A percentile compares a stretch with the other conserved stretches of the same genome.
Conservation (phyloP, 2,329 filamentous ascomycete species). For the Nigrospora oryzae region DNA sequence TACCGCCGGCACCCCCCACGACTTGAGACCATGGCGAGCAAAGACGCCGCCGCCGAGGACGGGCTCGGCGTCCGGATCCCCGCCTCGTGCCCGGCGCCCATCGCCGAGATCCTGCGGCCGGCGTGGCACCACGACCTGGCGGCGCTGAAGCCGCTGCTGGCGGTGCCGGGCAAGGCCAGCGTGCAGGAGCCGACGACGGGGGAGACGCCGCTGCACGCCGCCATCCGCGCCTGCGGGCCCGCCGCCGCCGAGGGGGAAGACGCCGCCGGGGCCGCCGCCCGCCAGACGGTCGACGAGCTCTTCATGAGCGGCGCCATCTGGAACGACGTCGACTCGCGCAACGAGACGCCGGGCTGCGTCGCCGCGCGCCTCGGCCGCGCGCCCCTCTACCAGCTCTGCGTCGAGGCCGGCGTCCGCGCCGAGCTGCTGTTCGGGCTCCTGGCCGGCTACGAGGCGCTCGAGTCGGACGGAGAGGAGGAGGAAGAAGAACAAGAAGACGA, state of each 20-base stretch:
- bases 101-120: slow-evolving; percentile 41
- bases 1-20: too few species aligned
- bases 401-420: slow-evolving; percentile 83
- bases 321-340: slow-evolving; percentile 83
- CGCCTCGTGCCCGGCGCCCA: slow-evolving; percentile 38
- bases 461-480: slow-evolving; percentile 41
- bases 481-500: slow-evolving; percentile 34
- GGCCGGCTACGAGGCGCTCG: slow-evolving; percentile 71
- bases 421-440: slow-evolving; percentile 79
- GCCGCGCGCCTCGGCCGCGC: slow-evolving; percentile 61
- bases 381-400: slow-evolving; percentile 71
- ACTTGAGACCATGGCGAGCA: too few species aligned
- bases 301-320: slow-evolving; percentile 88
- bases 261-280: slow-evolving; percentile 33
- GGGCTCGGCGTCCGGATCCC: slow-evolving; percentile 45
- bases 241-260: slow-evolving; percentile 43
- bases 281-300: slow-evolving; percentile 63
- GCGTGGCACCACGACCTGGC: slow-evolving; percentile 55
- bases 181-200: slow-evolving; percentile 79
- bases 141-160: slow-evolving; percentile 61
- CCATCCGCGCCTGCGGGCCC: slow-evolving; percentile 66
- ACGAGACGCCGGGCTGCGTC: slow-evolving; percentile 88
- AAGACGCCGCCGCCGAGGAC: slow-evolving; percentile 26
- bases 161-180: slow-evolving; percentile 55
- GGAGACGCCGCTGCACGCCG: slow-evolving; percentile 81